Evolutionary conservation across 441 rosid species (phyloP).

Genomic region (Aleurites moluccanus): DNA sequence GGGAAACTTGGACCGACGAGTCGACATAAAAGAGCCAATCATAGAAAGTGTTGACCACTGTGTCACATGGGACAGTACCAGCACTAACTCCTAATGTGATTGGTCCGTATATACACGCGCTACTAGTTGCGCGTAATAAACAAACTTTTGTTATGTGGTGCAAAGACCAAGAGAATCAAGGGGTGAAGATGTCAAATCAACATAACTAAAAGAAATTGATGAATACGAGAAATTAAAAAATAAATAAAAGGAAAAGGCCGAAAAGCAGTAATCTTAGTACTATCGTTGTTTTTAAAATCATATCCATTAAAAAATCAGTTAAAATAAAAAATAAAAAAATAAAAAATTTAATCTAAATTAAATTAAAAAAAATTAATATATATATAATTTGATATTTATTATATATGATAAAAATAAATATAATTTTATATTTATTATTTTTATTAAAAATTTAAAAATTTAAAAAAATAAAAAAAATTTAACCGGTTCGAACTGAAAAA

Average conservation of each 20-base stretch:
- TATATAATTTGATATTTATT: no score
- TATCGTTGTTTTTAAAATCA: no score
- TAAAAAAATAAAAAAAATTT: no score
- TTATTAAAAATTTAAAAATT: no score
- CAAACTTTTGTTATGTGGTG: neutral
- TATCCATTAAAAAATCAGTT: no score
- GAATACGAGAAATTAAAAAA: constrained; percentile 19
- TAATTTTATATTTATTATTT: no score
- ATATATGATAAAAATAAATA: no score
- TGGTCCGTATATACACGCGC: constrained; percentile 25
- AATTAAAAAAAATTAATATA: no score
- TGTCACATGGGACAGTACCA: constrained; percentile 13
- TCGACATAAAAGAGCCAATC: neutral
- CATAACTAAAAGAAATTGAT: neutral
- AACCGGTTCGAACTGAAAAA: no score
- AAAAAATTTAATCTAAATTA: no score
- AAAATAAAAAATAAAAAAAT: no score
- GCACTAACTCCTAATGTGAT: constrained; percentile 11
- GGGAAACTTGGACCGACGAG: neutral
- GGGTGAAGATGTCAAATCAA: constrained; percentile 17
- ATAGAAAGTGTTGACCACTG: constrained; percentile 33
- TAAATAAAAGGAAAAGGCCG: neutral
- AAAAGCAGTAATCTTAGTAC: constrained; percentile 15
- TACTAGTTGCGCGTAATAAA: neutral
- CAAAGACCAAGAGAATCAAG: neutral